Evolutionary conservation across 2,329 filamentous ascomycete species (phyloP).

Genomic region (Fusarium gaditjirri): DNA sequence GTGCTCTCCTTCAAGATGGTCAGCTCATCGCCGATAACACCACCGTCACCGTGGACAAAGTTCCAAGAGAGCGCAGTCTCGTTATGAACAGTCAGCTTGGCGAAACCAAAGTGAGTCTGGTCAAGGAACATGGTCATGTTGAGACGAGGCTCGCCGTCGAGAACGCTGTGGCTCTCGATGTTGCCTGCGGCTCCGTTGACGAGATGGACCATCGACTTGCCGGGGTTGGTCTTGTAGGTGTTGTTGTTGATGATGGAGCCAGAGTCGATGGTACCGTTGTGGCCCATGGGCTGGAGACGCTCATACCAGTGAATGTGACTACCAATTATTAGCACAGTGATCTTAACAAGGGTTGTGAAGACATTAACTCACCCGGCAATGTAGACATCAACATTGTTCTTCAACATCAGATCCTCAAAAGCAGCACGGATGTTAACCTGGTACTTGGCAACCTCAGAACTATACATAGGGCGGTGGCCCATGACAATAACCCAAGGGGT

Average conservation of each 20-base stretch:
- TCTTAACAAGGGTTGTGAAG: accelerated
- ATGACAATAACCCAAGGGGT: constrained; percentile 5
- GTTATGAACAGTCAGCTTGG: background rate
- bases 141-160: background rate
- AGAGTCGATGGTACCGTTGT: background rate
- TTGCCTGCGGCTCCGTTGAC: constrained; percentile 8
- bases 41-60: background rate
- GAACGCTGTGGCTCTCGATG: background rate
- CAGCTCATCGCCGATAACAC: background rate
- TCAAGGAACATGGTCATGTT: background rate
- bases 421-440: background rate
- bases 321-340: accelerated
- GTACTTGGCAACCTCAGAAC: background rate
- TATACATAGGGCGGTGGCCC: constrained; percentile 8
- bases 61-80: background rate
- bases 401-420: background rate
- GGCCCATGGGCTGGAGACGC: background rate
- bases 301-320: constrained; percentile 12
- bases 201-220: background rate
- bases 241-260: background rate
- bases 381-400: background rate
- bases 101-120: background rate
- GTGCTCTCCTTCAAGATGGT: background rate
- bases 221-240: background rate
- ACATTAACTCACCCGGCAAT: background rate